Conservation (phyloP, 2,329 filamentous ascomycete genomes). For the Cercospora sesami region DNA sequence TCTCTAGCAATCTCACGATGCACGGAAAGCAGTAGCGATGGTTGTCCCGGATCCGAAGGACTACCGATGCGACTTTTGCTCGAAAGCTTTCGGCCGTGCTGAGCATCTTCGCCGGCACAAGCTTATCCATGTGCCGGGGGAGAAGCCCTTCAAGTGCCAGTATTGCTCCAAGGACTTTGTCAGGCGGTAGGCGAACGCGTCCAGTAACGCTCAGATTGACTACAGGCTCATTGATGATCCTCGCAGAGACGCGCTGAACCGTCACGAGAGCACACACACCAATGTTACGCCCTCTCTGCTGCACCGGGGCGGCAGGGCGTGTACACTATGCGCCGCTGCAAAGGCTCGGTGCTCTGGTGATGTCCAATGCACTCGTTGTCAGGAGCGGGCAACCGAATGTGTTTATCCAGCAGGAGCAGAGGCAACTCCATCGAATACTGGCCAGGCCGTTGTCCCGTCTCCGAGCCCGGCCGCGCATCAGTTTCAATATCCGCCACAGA, state of each 20-base stretch:
- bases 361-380: slow-evolving; percentile 33
- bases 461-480: background rate
- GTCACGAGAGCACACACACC: slow-evolving; percentile 33
- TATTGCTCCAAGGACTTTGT: slow-evolving; percentile 32
- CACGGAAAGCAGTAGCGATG: slow-evolving; percentile 8
- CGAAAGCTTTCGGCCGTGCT: slow-evolving; percentile 29
- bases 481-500: background rate
- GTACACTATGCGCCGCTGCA: slow-evolving; percentile 32
- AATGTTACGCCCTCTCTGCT: slow-evolving; percentile 20
- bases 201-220: background rate
- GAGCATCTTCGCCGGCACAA: slow-evolving; percentile 34
- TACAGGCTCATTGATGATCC: background rate
- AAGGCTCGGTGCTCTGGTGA: slow-evolving; percentile 38
- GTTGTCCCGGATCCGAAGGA: slow-evolving; percentile 10
- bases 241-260: slow-evolving; percentile 31
- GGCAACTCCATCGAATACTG: background rate
- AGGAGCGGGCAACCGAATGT: slow-evolving; percentile 28
- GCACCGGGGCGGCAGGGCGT: slow-evolving; percentile 33
- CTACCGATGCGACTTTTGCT: slow-evolving; percentile 26
- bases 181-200: slow-evolving; percentile 21
- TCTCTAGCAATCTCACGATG: background rate
- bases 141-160: slow-evolving; percentile 29
- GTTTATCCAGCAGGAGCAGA: slow-evolving; percentile 26
- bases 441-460: background rate
- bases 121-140: slow-evolving; percentile 28